Conservation (phyloP, 2,329 filamentous ascomycete species). For the Chrysoporthe cubensis region DNA sequence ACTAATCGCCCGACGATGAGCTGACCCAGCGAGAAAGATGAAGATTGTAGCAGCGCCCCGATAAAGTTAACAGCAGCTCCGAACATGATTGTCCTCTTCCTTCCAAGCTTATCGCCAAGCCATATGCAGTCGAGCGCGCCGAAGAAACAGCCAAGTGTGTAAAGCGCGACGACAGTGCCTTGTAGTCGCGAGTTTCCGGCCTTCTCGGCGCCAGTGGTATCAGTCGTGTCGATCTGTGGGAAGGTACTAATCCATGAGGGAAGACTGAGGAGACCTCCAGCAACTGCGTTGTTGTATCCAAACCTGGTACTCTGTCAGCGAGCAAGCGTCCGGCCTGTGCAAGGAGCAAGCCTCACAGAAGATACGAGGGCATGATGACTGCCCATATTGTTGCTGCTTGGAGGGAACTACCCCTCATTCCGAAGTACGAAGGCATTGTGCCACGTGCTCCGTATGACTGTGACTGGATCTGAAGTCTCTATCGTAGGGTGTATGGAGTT, state of each 20-base stretch:
- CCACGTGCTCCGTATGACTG: neutral
- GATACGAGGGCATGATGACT: slow-evolving; percentile 19
- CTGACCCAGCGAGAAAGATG: slow-evolving; percentile 44
- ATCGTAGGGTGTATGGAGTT: neutral
- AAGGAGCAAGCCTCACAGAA: slow-evolving; percentile 5
- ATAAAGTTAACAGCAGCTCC: slow-evolving; percentile 48
- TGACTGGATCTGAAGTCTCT: neutral
- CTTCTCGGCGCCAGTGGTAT: slow-evolving; percentile 4
- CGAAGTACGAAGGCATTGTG: slow-evolving; percentile 15
- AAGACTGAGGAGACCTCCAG: slow-evolving; percentile 11
- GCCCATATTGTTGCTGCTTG: slow-evolving; percentile 21
- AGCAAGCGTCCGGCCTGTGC: neutral
- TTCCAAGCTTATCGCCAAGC: slow-evolving; percentile 46
- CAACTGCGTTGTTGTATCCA: slow-evolving; percentile 21
- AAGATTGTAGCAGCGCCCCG: slow-evolving; percentile 46
- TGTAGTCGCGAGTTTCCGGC: slow-evolving; percentile 9
- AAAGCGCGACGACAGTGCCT: slow-evolving; percentile 8
- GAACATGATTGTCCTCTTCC: slow-evolving; percentile 45
- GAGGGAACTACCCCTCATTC: slow-evolving; percentile 9
- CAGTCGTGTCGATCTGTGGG: slow-evolving; percentile 7
- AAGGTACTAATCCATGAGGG: slow-evolving; percentile 11
- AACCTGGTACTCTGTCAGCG: slow-evolving; percentile 4
- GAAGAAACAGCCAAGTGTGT: slow-evolving; percentile 36
- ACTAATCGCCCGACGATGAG: slow-evolving; percentile 50
- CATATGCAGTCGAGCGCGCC: slow-evolving; percentile 38